Evolutionary conservation across 2,329 filamentous ascomycete genomes (phyloP).

Genomic region (Calonectria multiphialidica): DNA sequence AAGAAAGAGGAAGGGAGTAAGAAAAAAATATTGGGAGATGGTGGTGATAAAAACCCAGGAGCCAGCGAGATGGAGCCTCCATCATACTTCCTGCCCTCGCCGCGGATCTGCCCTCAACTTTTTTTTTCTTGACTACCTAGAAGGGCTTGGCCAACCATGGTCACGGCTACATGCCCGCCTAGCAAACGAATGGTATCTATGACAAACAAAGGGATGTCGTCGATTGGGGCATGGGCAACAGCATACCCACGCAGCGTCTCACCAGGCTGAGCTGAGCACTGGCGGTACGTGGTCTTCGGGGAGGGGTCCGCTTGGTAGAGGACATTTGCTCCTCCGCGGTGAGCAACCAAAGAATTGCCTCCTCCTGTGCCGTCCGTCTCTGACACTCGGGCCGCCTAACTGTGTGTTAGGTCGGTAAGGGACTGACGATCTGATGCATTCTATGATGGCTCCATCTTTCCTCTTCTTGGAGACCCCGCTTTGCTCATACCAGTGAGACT

Average conservation of each 20-base stretch:
- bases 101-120: constrained; percentile 10
- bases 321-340: not conserved
- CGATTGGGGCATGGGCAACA: constrained; percentile 6
- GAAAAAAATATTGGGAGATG: constrained; percentile 30
- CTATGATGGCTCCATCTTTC: not conserved
- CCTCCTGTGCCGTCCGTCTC: not conserved
- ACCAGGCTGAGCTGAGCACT: constrained; percentile 2
- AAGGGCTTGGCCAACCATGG: constrained; percentile 14
- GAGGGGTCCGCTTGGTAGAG: constrained; percentile 6
- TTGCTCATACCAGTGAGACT: not conserved
- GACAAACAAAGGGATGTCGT: constrained; percentile 17
- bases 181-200: constrained; percentile 22
- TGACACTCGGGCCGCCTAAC: constrained; percentile 4
- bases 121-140: constrained; percentile 15
- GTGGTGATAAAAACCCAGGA: constrained; percentile 35
- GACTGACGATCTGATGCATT: constrained; percentile 7
- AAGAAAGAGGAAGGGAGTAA: constrained; percentile 23
- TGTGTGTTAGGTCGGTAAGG: not conserved
- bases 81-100: constrained; percentile 3
- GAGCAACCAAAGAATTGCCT: constrained; percentile 2
- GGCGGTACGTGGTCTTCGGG: not conserved
- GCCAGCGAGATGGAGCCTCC: constrained; percentile 24
- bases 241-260: constrained; percentile 4
- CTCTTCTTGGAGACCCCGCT: not conserved
- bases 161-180: constrained; percentile 16